Evolutionary conservation across 2,329 filamentous ascomycete genomes (phyloP), one percentile per base, ranked within the genome.

Genomic region (Boeremia exigua): DNA sequence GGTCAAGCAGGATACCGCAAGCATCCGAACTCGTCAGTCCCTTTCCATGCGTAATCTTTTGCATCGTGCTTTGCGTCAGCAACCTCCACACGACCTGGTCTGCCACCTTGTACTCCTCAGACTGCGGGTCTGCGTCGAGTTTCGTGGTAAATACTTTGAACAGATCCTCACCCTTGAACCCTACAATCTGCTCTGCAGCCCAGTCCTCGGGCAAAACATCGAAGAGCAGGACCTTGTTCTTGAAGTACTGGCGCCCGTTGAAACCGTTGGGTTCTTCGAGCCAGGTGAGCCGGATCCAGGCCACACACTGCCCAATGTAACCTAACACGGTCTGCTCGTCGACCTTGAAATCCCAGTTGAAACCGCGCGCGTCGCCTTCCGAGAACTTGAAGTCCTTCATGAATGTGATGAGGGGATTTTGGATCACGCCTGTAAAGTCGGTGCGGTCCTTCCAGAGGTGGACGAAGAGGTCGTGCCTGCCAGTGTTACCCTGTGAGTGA

Each of bases 31-130:
- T 15, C 65, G 59, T 23, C 32, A 74, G 32, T 1, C 60, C 59
- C 48, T 72, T 71, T 0, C 68, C 74, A 55, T 75, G 75, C 1
- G 69, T 71, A n/a, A 78, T 68, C 32, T 77, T 78, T 58, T 75
- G 65, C 66, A 75, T 63, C 3, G 63, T 64, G 4, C 68, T 66
- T 37, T 65, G 62, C 10, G 74, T 67, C 39, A 77, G 58, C 36
- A 75, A 30, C 6, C 59, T 61, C 70, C 72, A 75, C 8, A 48
- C 51, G 0, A 65, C 37, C 36, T 68, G 52, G 39, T 74, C 65
- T 7, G 70, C 72, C 25, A 55, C 62, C 50, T 71, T 67, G 36
- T 70, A 71, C 15, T 63, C 62, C 29, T 69, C 55, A 5, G 36
- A 33, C 36, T 48, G 19, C 36, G 4, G 46, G 5, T 48, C 46